Conservation (phyloP, 495 filamentous ascomycete genomes). For the Acidiella bohemica region DNA sequence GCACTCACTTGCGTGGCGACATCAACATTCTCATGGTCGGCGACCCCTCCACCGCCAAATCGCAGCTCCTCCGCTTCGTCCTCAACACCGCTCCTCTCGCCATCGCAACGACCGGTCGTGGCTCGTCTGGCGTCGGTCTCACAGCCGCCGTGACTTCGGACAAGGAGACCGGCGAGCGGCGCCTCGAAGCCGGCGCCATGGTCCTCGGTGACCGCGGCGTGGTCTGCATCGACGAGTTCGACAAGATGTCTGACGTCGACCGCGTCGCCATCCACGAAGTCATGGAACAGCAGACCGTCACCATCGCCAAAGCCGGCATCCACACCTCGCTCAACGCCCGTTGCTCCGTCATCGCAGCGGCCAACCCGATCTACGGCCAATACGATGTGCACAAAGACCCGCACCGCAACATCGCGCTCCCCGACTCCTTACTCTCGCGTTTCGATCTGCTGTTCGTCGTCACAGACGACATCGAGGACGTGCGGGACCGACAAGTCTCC, state of each 20-base stretch:
- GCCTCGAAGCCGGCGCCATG: conserved; percentile 96
- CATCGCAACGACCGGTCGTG: conserved; percentile 93
- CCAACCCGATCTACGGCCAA: conserved; percentile 95
- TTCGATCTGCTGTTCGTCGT: conserved; percentile 98
- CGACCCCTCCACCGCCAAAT: conserved; percentile 97
- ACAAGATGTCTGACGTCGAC: conserved; percentile 99
- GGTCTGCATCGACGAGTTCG: conserved; percentile 98
- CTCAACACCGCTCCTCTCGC: conserved; percentile 94
- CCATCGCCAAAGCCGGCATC: conserved; percentile 96
- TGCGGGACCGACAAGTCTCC: conserved; percentile 76
- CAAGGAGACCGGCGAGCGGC: conserved; percentile 92
- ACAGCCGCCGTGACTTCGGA: conserved; percentile 93
- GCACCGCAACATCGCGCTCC: conserved; percentile 94
- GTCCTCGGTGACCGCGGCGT: conserved; percentile 94
- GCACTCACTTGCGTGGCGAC: conserved; percentile 92
- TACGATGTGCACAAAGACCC: conserved; percentile 98
- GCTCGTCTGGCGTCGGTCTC: conserved; percentile 95
- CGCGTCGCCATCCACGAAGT: conserved; percentile 99
- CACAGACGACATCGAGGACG: conserved; percentile 94
- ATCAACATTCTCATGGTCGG: conserved; percentile 99
- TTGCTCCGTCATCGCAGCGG: conserved; percentile 91
- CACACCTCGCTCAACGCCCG: conserved; percentile 95
- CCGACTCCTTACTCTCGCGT: conserved; percentile 93
- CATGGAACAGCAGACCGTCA: conserved; percentile 99
- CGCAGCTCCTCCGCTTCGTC: conserved; percentile 91